These are phyloP conservation scores for Yarrowia phangngaensis DNA, from an alignment of 805 yeast genomes.

Conservation along the genomic window DNA sequence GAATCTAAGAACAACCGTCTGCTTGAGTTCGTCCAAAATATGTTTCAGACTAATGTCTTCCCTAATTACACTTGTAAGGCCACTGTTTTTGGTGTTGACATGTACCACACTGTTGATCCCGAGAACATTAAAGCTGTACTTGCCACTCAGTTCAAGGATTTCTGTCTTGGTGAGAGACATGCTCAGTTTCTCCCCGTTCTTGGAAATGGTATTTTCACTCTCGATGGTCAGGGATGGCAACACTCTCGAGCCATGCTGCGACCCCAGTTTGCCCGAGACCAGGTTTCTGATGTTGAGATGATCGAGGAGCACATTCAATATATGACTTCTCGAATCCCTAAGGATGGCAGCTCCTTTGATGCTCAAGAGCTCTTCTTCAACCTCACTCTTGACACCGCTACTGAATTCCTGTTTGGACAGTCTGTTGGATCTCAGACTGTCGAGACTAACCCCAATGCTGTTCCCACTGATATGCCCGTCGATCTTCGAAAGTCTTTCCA, in stretches of 20 bases:
- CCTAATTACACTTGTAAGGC: conserved; percentile 24
- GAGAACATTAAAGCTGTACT: conserved; percentile 39
- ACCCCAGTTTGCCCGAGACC: conserved; percentile 40
- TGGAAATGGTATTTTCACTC: conserved; percentile 42
- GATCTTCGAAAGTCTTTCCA: conserved; percentile 30
- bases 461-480: conserved; percentile 27
- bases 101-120: conserved; percentile 36
- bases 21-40: conserved; percentile 20
- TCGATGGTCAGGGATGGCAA: conserved; percentile 40
- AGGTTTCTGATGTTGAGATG: conserved; percentile 35
- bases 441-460: conserved; percentile 28
- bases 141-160: conserved; percentile 38
- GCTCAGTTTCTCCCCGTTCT: conserved; percentile 36
- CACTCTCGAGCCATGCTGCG: conserved; percentile 41
- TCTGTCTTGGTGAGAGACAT: conserved; percentile 35
- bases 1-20: conserved; percentile 24
- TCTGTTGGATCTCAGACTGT: conserved; percentile 33
- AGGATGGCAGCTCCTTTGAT: conserved; percentile 32
- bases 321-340: conserved; percentile 27
- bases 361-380: conserved; percentile 36
- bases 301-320: conserved; percentile 36
- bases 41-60: conserved; percentile 17
- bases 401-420: conserved; percentile 40
- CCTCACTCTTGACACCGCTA: conserved; percentile 39
- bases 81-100: conserved; percentile 24